Conservation (phyloP, 345 rosid genomes). For the Moricandia moricandioides region DNA sequence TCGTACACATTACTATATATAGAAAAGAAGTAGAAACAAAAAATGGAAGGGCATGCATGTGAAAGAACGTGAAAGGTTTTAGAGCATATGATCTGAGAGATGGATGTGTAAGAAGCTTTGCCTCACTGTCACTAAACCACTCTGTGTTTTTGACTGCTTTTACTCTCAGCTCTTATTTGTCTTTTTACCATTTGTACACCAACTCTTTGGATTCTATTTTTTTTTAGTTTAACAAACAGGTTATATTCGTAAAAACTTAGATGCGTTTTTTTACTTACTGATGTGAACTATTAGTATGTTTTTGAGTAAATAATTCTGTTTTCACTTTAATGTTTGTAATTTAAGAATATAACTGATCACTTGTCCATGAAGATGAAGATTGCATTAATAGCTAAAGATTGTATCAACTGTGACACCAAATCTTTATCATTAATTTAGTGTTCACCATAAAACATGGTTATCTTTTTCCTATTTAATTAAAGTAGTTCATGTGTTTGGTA, state of each 20-base stretch:
- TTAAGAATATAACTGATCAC: not conserved
- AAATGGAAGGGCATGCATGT: constrained; percentile 21
- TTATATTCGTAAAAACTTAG: not conserved
- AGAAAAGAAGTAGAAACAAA: not conserved
- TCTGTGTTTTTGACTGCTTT: constrained; percentile 33
- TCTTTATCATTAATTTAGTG: not conserved
- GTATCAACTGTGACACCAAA: not conserved
- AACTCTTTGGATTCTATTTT: constrained; percentile 15
- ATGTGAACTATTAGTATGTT: not conserved
- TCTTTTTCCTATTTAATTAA: not conserved
- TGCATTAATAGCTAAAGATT: not conserved
- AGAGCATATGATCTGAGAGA: constrained; percentile 30
- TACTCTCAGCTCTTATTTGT: constrained; percentile 15
- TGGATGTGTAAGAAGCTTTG: constrained; percentile 29
- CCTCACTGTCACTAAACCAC: constrained; percentile 26
- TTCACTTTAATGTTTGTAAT: not conserved
- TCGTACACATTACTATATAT: not conserved
- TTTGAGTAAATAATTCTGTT: not conserved
- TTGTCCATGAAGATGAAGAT: not conserved
- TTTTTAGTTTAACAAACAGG: not conserved
- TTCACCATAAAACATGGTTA: not conserved
- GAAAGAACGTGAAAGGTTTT: constrained; percentile 34
- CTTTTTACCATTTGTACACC: constrained; percentile 20
- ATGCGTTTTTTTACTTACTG: not conserved
- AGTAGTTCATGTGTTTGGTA: not conserved